A percentile compares a stretch with the other conserved stretches of the same genome.
Conservation (phyloP, 192 early-diverging fungal genomes). For the Oehlia diaphana region DNA sequence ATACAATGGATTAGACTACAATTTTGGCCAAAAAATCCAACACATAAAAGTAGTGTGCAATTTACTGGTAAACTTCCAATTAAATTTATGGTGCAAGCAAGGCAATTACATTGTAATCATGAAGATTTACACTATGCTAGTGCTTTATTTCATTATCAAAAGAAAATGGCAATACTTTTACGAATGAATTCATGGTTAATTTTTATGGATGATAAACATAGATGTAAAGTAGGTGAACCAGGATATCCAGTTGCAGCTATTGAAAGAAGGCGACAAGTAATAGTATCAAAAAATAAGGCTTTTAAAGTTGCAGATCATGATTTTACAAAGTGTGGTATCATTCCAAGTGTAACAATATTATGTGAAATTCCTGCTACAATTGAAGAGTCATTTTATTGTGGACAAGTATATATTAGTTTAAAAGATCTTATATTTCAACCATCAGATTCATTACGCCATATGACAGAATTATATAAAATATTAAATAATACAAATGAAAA, state of each 20-base stretch:
- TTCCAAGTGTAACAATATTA: too few species aligned
- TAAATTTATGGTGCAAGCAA: background rate
- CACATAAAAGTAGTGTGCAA: background rate
- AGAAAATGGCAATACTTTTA: background rate
- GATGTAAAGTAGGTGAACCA: background rate
- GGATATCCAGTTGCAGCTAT: background rate
- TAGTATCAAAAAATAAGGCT: background rate
- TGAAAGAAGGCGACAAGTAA: background rate
- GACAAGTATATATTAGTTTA: too few species aligned
- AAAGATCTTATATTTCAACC: too few species aligned
- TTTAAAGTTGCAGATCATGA: background rate
- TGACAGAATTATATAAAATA: too few species aligned
- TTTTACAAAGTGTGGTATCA: too few species aligned
- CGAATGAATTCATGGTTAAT: background rate
- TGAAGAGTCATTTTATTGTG: too few species aligned
- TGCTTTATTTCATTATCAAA: background rate
- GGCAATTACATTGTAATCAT: background rate
- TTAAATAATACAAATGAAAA: too few species aligned
- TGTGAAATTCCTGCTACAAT: too few species aligned
- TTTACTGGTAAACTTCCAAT: background rate
- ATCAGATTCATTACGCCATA: too few species aligned
- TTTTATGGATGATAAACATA: background rate
- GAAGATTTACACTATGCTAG: background rate
- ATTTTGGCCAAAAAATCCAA: background rate
- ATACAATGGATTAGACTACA: too few species aligned